Percentiles rank a stretch among this genome's conserved stretches.
Evolutionary conservation across 306 rosid genomes (phyloP).

Genomic region (Quercus engelmannii): DNA sequence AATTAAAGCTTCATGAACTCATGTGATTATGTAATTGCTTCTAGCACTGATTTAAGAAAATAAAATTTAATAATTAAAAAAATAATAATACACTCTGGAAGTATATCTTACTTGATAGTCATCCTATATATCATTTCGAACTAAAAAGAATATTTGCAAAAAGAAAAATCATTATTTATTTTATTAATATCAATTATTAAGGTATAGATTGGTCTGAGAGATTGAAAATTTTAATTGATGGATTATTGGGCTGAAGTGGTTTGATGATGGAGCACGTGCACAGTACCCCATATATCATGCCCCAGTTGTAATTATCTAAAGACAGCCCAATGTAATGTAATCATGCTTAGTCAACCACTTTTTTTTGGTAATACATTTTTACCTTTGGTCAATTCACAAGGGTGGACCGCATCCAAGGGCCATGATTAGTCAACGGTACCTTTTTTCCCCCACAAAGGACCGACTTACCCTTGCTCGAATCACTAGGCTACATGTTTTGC

Average conservation of each 20-base stretch:
- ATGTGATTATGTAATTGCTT: no score
- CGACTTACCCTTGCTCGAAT: conserved; percentile 19
- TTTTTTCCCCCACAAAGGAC: background rate
- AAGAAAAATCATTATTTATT: no score
- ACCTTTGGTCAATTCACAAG: conserved; percentile 34
- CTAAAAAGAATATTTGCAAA: no score
- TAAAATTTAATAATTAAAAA: no score
- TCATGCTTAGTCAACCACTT: conserved; percentile 28
- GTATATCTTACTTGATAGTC: no score
- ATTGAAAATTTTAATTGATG: no score
- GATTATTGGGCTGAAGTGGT: background rate
- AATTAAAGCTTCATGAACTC: no score
- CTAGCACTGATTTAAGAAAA: no score
- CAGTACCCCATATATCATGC: background rate
- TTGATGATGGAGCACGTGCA: conserved; percentile 15
- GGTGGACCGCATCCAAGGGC: conserved; percentile 13
- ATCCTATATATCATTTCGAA: no score
- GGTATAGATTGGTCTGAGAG: no score
- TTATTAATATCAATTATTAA: no score
- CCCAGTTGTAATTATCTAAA: conserved; percentile 5
- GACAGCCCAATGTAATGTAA: conserved; percentile 10
- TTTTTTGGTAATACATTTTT: background rate
- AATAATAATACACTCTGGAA: no score
- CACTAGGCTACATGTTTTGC: background rate
- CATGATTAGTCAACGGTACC: background rate